A percentile compares a stretch with the other conserved stretches of the same genome.
phyloP scores from a whole-genome alignment of 1,139 yeast genomes.

The Blastobotrys arbuscula region DNA sequence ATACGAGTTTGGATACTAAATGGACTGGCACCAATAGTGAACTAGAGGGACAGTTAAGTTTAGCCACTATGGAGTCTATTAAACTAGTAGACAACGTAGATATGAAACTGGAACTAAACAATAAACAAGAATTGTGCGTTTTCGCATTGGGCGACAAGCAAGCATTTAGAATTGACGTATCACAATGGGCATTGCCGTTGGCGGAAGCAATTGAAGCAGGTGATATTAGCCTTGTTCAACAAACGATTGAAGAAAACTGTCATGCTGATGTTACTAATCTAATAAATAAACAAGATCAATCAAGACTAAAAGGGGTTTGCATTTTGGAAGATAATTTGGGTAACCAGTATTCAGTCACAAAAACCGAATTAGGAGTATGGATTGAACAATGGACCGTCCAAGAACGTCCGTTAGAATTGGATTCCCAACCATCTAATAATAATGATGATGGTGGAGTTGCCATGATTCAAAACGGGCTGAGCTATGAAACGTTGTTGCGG shows the following conservation, averaged over 20 bases:
- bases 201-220: conserved; percentile 26
- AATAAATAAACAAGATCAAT: conserved; percentile 6
- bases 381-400: conserved; percentile 13
- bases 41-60: not conserved
- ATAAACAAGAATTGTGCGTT: conserved; percentile 10
- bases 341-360: conserved; percentile 14
- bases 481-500: conserved; percentile 8
- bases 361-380: conserved; percentile 13
- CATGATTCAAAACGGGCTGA: not conserved
- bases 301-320: conserved; percentile 15
- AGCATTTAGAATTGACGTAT: conserved; percentile 20
- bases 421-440: not conserved
- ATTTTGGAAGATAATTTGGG: conserved; percentile 15
- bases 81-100: not conserved
- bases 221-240: conserved; percentile 8
- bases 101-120: conserved; percentile 6
- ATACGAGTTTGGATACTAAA: conserved; percentile 22
- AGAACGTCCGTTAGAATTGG: not conserved
- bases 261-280: conserved; percentile 3
- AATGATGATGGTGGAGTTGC: not conserved
- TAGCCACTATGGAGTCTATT: conserved; percentile 16
- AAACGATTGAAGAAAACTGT: not conserved
- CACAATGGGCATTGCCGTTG: conserved; percentile 25
- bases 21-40: conserved; percentile 20
- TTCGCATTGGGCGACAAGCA: conserved; percentile 8